Percentiles rank a stretch among this genome's conserved stretches.
These are phyloP conservation scores for Exophiala bonariae DNA, from an alignment of 2,329 filamentous ascomycete species.

Conservation along the genomic window DNA sequence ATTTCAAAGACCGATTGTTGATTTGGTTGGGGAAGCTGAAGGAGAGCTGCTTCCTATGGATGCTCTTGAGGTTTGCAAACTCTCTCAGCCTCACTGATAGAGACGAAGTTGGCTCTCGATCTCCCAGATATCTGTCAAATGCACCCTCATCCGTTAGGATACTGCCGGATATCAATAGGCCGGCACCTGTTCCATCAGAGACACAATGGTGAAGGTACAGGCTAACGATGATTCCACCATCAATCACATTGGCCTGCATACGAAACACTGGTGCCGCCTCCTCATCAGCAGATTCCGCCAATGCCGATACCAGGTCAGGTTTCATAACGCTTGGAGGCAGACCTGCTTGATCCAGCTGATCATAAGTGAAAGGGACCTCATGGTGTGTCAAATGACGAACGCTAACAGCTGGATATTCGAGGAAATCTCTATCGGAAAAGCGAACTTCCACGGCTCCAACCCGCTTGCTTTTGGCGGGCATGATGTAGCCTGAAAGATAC, in stretches of 20 bases:
- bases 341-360: slow-evolving; percentile 20
- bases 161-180: slow-evolving; percentile 23
- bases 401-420: slow-evolving; percentile 23
- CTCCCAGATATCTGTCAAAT: slow-evolving; percentile 21
- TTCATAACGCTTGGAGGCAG: slow-evolving; percentile 25
- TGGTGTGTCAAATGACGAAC: slow-evolving; percentile 18
- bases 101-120: slow-evolving; percentile 5
- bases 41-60: slow-evolving; percentile 23
- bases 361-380: slow-evolving; percentile 24
- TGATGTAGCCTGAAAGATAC: slow-evolving; percentile 26
- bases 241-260: slow-evolving; percentile 26
- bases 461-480: slow-evolving; percentile 15
- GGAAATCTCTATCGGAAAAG: slow-evolving; percentile 25
- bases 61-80: slow-evolving; percentile 23
- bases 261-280: slow-evolving; percentile 25
- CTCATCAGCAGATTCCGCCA: slow-evolving; percentile 22
- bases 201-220: slow-evolving; percentile 29
- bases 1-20: slow-evolving; percentile 19
- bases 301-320: slow-evolving; percentile 25
- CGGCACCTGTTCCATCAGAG: slow-evolving; percentile 27
- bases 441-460: slow-evolving; percentile 23
- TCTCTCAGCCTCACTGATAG: slow-evolving; percentile 21
- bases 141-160: slow-evolving; percentile 21
- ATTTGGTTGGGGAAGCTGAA: slow-evolving; percentile 20
- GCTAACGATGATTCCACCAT: slow-evolving; percentile 27